A percentile compares a stretch with the other conserved stretches of the same genome.
These are phyloP conservation scores for Grosmannia penicillata DNA, from an alignment of 2,329 filamentous ascomycete species.

Conservation along the genomic window DNA sequence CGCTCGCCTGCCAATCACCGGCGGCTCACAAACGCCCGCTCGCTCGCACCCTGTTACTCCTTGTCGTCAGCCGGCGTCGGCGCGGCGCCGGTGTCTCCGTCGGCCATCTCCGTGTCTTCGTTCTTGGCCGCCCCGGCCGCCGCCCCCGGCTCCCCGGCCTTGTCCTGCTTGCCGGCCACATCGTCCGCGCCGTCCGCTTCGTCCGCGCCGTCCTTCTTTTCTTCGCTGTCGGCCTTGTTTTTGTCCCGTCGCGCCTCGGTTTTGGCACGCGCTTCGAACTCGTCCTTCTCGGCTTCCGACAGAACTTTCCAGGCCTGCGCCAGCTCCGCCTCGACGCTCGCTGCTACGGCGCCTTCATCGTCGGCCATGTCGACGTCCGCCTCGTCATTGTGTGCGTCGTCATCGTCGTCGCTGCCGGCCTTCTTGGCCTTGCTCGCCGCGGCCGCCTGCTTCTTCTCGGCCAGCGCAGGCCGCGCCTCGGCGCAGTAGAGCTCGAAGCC, in stretches of 20 bases:
- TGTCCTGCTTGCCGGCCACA: conserved; percentile 5
- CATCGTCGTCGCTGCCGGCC: conserved; percentile 14
- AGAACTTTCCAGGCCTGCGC: conserved; percentile 40
- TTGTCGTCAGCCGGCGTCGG: conserved; percentile 13
- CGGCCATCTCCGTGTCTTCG: conserved; percentile 34
- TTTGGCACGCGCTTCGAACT: conserved; percentile 29
- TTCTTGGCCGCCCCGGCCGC: conserved; percentile 18
- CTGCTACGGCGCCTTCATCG: no score
- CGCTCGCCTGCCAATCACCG: no score
- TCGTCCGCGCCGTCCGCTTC: conserved; percentile 2
- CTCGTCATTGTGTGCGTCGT: conserved; percentile 25
- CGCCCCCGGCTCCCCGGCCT: background rate
- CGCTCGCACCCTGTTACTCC: conserved; percentile 3
- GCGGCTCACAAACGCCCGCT: background rate
- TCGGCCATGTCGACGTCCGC: conserved; percentile 1
- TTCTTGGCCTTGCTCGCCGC: conserved; percentile 12
- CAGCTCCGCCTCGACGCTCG: conserved; percentile 39
- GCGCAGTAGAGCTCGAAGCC: conserved; percentile 42
- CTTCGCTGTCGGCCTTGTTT: conserved; percentile 29
- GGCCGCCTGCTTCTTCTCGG: conserved; percentile 18
- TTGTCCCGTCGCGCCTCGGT: conserved; percentile 24
- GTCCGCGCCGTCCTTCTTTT: conserved; percentile 13
- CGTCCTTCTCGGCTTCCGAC: conserved; percentile 31
- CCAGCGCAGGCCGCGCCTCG: conserved; percentile 29
- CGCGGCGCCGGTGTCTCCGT: conserved; percentile 23